Percentiles rank a stretch among this genome's conserved stretches.
phyloP scores from a whole-genome alignment of 306 rosid species.

The Senna siamea region DNA sequence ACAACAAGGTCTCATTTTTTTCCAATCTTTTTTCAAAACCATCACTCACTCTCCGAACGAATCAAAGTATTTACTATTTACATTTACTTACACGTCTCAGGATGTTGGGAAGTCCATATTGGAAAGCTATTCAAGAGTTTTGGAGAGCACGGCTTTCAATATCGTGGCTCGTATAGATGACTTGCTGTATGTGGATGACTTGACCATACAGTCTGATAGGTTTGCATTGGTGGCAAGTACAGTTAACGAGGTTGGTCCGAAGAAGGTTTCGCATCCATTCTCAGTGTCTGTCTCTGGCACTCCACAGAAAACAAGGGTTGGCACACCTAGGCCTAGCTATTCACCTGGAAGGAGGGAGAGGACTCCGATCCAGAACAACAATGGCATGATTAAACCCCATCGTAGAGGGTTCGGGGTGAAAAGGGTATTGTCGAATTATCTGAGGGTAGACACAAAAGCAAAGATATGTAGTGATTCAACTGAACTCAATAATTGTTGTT shows the following conservation, averaged over 20 bases:
- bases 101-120: slow-evolving; percentile 91
- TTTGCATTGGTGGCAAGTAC: slow-evolving; percentile 52
- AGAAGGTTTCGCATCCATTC: slow-evolving; percentile 51
- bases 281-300: no score
- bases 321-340: slow-evolving; percentile 61
- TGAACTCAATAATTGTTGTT: slow-evolving; percentile 44
- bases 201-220: slow-evolving; percentile 64
- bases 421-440: slow-evolving; percentile 86
- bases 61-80: neutral
- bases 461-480: slow-evolving; percentile 59
- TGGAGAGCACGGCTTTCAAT: slow-evolving; percentile 89
- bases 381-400: slow-evolving; percentile 46
- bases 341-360: slow-evolving; percentile 80
- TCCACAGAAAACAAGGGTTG: slow-evolving; percentile 51
- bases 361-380: slow-evolving; percentile 67
- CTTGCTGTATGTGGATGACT: slow-evolving; percentile 75
- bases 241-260: slow-evolving; percentile 59
- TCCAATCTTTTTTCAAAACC: no score
- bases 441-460: slow-evolving; percentile 73
- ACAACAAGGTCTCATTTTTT: slow-evolving; percentile 64
- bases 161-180: slow-evolving; percentile 88
- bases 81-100: slow-evolving; percentile 49
- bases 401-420: slow-evolving; percentile 83
- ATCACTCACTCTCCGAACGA: no score
- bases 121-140: slow-evolving; percentile 90